These are phyloP conservation scores for Gillenia trifoliata DNA, from an alignment of 306 rosid genomes.

Conservation along the genomic window DNA sequence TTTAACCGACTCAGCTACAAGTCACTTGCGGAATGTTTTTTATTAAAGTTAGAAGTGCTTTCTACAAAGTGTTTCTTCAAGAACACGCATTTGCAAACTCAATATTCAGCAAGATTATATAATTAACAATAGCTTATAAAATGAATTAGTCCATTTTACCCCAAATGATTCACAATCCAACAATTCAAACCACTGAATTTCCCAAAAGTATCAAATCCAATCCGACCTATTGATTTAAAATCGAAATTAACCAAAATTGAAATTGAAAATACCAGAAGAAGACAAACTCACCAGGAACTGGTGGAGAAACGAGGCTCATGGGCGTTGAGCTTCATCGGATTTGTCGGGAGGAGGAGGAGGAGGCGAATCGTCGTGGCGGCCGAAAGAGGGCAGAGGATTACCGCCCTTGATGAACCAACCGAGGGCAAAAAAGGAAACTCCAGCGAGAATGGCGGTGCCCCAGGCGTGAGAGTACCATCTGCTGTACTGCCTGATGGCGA, in stretches of 20 bases:
- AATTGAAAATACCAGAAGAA: background rate
- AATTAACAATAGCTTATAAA: background rate
- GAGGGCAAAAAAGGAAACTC: constrained; percentile 82
- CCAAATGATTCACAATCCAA: background rate
- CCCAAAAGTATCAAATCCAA: background rate
- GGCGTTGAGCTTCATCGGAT: constrained; percentile 15
- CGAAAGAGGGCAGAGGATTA: constrained; percentile 69
- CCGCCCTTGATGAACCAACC: constrained; percentile 93
- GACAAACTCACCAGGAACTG: constrained; percentile 16
- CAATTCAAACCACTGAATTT: background rate
- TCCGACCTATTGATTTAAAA: background rate
- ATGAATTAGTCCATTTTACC: background rate
- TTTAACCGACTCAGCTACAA: no score
- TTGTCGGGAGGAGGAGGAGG: constrained; percentile 1
- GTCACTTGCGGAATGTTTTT: no score
- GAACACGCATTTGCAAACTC: no score
- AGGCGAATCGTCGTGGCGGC: constrained; percentile 16
- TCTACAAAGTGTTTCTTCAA: no score
- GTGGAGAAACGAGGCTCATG: constrained; percentile 3
- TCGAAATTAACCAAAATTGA: background rate
- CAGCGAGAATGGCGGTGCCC: constrained; percentile 95
- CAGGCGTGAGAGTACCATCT: constrained; percentile 90
- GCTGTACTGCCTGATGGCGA: constrained; percentile 64
- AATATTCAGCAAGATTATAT: no score
- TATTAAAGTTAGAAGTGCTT: no score